Conservation (phyloP, 208 protist genomes). For the Leishmania turanica region DNA sequence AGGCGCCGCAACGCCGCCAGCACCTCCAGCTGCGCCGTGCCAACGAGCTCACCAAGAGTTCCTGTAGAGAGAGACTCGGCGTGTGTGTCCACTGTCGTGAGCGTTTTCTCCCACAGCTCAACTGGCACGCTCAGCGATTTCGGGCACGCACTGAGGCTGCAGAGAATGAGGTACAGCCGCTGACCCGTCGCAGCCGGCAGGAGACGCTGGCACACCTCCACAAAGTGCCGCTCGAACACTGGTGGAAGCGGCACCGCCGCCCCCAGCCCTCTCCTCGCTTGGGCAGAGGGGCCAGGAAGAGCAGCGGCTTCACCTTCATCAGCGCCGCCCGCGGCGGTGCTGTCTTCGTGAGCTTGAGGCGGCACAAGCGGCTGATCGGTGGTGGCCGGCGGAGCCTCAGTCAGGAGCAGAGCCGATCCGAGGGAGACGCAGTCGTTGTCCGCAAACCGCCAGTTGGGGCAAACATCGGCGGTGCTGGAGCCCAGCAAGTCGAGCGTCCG, state of each 20-base stretch:
- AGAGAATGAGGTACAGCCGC: constrained; percentile 30
- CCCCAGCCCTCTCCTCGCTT: not conserved
- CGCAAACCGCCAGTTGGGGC: constrained; percentile 23
- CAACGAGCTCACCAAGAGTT: constrained; percentile 7
- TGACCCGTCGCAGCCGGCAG: constrained; percentile 28
- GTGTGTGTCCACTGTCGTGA: constrained; percentile 25
- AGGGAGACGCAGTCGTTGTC: constrained; percentile 34
- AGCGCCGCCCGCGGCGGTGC: not conserved
- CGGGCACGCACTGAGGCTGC: constrained; percentile 21
- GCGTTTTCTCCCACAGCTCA: constrained; percentile 13
- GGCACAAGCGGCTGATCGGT: constrained; percentile 10
- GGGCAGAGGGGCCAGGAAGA: not conserved
- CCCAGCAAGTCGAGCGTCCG: constrained; percentile 24
- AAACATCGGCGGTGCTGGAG: not conserved
- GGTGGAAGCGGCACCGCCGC: not conserved
- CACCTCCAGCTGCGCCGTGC: constrained; percentile 28
- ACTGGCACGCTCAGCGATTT: constrained; percentile 5
- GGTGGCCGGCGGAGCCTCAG: constrained; percentile 8
- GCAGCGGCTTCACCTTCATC: not conserved
- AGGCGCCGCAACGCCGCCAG: constrained; percentile 21
- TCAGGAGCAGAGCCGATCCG: constrained; percentile 28
- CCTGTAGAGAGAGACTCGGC: constrained; percentile 28
- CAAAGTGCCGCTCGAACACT: constrained; percentile 17
- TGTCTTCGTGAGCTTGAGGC: not conserved
- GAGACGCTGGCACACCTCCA: constrained; percentile 28